Percentiles rank a stretch among this genome's conserved stretches.
phyloP scores from a whole-genome alignment of 257 asterid genomes.

The Capsicum pubescens region DNA sequence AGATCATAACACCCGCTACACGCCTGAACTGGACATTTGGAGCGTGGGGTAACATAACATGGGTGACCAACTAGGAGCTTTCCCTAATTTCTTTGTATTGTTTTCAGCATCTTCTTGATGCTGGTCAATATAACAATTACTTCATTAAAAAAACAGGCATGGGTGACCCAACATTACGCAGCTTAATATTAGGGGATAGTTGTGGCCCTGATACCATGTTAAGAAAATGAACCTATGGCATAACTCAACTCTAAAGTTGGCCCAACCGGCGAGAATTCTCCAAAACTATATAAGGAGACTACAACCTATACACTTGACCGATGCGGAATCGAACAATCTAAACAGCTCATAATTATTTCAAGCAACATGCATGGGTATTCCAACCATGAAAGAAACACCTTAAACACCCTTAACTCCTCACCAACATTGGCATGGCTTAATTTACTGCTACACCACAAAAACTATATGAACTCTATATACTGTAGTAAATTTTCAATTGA shows the following conservation, averaged over 20 bases:
- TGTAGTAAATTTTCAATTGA: not conserved
- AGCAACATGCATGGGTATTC: not conserved
- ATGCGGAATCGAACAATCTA: not conserved
- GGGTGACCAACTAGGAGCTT: not conserved
- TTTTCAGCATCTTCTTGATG: no score
- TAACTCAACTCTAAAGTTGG: not conserved
- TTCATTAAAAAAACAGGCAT: no score
- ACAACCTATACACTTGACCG: not conserved
- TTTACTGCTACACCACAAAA: not conserved
- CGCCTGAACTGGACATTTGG: not conserved
- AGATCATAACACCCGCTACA: not conserved
- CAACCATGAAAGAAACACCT: not conserved
- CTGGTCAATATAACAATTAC: no score
- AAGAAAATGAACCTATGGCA: constrained; percentile 2
- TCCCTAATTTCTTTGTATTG: no score
- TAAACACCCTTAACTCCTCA: not conserved
- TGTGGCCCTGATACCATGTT: constrained; percentile 5
- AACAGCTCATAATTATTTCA: not conserved
- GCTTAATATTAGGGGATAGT: not conserved
- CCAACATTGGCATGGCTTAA: constrained; percentile 4
- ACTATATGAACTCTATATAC: not conserved
- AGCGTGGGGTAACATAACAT: not conserved
- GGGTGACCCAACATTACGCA: not conserved
- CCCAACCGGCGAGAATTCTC: not conserved
- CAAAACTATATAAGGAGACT: not conserved